These are phyloP conservation scores for Lindgomyces ingoldianus DNA, from an alignment of 495 filamentous ascomycete species.

Conservation along the genomic window DNA sequence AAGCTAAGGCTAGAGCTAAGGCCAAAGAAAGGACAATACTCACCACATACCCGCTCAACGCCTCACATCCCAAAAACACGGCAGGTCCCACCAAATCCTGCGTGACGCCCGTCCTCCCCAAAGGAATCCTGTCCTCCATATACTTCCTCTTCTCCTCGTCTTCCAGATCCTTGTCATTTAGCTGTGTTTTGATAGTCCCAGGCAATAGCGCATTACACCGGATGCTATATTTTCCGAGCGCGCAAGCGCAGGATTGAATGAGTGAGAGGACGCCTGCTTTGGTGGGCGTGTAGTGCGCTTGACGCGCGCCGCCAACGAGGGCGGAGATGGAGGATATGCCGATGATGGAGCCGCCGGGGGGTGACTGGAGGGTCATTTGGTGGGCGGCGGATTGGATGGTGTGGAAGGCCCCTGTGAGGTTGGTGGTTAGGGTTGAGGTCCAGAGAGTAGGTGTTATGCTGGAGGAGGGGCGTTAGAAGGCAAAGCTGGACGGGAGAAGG, in stretches of 20 bases:
- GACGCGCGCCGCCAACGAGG: conserved; percentile 75
- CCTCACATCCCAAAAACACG: conserved; percentile 79
- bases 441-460: conserved; percentile 55
- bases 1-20: too few species aligned
- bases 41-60: conserved; percentile 44
- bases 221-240: conserved; percentile 73
- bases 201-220: conserved; percentile 84
- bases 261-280: conserved; percentile 82
- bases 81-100: conserved; percentile 77
- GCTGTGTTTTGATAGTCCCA: conserved; percentile 80
- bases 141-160: conserved; percentile 71
- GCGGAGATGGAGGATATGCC: conserved; percentile 81
- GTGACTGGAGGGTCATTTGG: conserved; percentile 69
- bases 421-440: conserved; percentile 66
- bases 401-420: conserved; percentile 86
- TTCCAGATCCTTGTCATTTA: conserved; percentile 80
- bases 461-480: not conserved
- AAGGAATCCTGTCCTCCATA: conserved; percentile 81
- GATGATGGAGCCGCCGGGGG: conserved; percentile 75
- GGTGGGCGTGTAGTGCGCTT: conserved; percentile 89
- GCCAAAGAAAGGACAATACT: too few species aligned
- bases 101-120: conserved; percentile 71
- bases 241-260: conserved; percentile 82
- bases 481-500: too few species aligned
- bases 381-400: conserved; percentile 77